phyloP scores from a whole-genome alignment of 108 stramenopile species.

The Nannochloropsis oceanica region DNA sequence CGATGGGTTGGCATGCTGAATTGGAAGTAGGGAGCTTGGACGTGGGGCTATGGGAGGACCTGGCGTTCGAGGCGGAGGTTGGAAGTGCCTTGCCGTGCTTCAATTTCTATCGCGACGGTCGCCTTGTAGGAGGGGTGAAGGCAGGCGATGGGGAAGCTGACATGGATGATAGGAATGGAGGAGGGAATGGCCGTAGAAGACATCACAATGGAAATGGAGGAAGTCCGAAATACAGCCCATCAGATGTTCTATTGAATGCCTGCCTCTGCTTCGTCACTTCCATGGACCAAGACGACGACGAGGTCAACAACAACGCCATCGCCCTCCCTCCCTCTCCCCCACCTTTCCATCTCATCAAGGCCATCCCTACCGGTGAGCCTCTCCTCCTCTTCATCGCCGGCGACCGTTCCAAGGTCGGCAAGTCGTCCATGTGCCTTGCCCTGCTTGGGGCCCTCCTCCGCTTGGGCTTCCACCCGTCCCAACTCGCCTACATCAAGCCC shows the following conservation, averaged over 20 bases:
- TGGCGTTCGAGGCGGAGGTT: neutral
- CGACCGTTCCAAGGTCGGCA: slow-evolving; percentile 76
- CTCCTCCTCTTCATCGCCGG: slow-evolving; percentile 63
- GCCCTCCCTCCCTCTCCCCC: neutral
- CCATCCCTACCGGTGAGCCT: slow-evolving; percentile 13
- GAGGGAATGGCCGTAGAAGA: neutral
- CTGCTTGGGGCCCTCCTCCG: slow-evolving; percentile 47
- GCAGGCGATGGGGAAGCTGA: neutral
- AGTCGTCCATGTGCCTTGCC: slow-evolving; percentile 74
- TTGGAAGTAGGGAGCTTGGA: neutral
- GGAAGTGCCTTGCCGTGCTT: neutral
- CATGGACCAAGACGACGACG: neutral
- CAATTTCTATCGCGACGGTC: neutral
- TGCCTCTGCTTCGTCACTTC: neutral
- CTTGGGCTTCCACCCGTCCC: slow-evolving; percentile 42
- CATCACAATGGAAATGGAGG: too few relatives aligned
- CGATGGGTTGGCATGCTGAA: neutral
- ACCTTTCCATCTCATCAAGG: neutral
- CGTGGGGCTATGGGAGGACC: neutral
- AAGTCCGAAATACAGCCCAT: too few relatives aligned
- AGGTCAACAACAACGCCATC: neutral
- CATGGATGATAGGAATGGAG: neutral
- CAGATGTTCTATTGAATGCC: neutral
- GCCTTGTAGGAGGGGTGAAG: neutral
- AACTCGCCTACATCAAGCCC: slow-evolving; percentile 91